phyloP scores from a whole-genome alignment of 2,329 filamentous ascomycete species.

The Penicillium sp. region DNA sequence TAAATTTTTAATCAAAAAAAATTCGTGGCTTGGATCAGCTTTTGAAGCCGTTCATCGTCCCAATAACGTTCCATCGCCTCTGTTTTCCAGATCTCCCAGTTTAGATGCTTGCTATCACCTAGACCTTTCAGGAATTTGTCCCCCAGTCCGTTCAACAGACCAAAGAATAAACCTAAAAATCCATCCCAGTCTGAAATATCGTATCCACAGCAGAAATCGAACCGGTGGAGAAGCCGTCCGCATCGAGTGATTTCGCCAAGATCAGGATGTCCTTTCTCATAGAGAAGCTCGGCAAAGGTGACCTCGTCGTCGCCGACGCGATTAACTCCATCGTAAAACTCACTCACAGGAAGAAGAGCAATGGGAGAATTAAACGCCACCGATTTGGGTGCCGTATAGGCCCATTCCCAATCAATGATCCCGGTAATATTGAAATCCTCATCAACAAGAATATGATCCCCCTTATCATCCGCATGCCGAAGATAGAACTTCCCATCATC shows the following conservation, averaged over 20 bases:
- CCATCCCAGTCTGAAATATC: conserved; percentile 1
- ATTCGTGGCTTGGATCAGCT: neutral
- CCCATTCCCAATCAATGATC: conserved; percentile 6
- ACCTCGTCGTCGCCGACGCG: neutral
- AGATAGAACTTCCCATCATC: conserved; percentile 1
- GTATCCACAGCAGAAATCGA: conserved; percentile 1
- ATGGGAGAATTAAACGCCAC: conserved; percentile 2
- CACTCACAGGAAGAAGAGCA: neutral
- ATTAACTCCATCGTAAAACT: neutral
- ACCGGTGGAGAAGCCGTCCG: neutral
- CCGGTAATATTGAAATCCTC: conserved; percentile 5
- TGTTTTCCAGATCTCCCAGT: conserved; percentile 3
- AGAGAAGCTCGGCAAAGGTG: neutral
- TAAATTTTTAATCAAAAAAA: neutral
- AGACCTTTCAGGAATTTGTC: neutral
- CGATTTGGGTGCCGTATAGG: conserved; percentile 1
- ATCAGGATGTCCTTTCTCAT: conserved; percentile 1
- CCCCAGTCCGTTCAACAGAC: neutral
- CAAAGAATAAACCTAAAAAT: conserved; percentile 1
- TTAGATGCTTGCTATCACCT: neutral
- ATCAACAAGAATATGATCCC: conserved; percentile 4
- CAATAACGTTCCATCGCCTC: neutral
- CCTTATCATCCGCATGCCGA: conserved; percentile 2
- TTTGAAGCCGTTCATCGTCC: neutral
- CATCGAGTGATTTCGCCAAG: neutral